A percentile compares a stretch with the other conserved stretches of the same genome.
Evolutionary conservation across 2,329 filamentous ascomycete genomes (phyloP).

Genomic region (Beauveria pseudobassiana): DNA sequence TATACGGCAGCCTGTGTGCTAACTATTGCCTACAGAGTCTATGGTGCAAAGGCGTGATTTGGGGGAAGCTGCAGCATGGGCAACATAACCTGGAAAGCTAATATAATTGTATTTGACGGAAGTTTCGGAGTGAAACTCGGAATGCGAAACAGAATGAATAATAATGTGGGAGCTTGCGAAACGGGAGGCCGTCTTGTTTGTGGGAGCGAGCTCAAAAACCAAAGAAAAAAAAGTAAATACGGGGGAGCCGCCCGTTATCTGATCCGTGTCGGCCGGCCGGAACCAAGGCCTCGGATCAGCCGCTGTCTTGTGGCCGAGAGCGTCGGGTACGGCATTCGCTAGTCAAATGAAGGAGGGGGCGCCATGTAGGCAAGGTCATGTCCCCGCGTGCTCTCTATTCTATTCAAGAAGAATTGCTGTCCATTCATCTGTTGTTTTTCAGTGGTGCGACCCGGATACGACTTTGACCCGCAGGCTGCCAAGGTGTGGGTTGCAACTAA

Average conservation of each 20-base stretch:
- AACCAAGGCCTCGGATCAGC: not conserved
- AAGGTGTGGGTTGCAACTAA: not conserved
- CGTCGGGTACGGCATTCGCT: not conserved
- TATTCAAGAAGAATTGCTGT: not conserved
- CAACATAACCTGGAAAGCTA: too few relatives aligned
- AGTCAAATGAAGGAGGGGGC: not conserved
- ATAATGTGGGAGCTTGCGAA: not conserved
- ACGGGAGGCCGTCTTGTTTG: not conserved
- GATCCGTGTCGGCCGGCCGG: slow-evolving; percentile 8
- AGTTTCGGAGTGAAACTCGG: too few relatives aligned
- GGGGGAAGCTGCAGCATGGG: not conserved
- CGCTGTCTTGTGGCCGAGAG: not conserved
- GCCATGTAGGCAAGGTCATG: not conserved
- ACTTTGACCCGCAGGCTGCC: not conserved
- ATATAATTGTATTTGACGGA: too few relatives aligned
- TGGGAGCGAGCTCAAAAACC: not conserved
- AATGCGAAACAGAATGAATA: not conserved
- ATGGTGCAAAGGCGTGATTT: not conserved
- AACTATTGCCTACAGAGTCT: not conserved
- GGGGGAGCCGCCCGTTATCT: slow-evolving; percentile 7
- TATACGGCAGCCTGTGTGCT: not conserved
- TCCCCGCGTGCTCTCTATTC: too few relatives aligned
- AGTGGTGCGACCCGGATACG: not conserved
- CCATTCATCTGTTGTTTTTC: too few relatives aligned
- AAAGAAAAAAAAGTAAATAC: too few relatives aligned